Evolutionary conservation across 805 yeast genomes (phyloP).

Genomic region (Saturnispora besseyi): DNA sequence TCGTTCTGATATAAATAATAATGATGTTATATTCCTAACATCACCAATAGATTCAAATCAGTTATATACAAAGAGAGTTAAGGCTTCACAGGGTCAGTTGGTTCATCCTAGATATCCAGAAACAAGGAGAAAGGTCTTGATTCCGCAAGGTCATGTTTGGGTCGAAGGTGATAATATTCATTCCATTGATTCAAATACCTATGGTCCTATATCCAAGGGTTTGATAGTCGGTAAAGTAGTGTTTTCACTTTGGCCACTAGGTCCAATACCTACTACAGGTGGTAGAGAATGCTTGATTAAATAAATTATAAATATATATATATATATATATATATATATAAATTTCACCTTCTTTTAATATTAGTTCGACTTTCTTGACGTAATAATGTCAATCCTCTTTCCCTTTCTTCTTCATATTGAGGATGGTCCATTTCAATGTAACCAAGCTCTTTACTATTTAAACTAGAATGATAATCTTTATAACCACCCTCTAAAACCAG

Average conservation of each 20-base stretch:
- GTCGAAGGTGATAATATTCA: conserved; percentile 89
- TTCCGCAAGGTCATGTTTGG: conserved; percentile 85
- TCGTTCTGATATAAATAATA: conserved; percentile 37
- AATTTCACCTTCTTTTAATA: not conserved
- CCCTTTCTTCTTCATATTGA: conserved; percentile 37
- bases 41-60: conserved; percentile 76
- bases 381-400: conserved; percentile 34
- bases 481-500: conserved; percentile 89
- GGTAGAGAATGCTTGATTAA: conserved; percentile 42
- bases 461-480: conserved; percentile 56
- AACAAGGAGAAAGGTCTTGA: conserved; percentile 47
- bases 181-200: conserved; percentile 76
- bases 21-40: conserved; percentile 69
- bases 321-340: too few species aligned
- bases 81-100: conserved; percentile 66
- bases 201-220: conserved; percentile 83
- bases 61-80: conserved; percentile 70
- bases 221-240: conserved; percentile 71
- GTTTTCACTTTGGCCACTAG: conserved; percentile 63
- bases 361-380: conserved; percentile 24
- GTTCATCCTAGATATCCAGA: conserved; percentile 57
- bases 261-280: conserved; percentile 35
- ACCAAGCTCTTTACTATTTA: conserved; percentile 27
- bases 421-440: conserved; percentile 82
- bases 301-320: not conserved